A percentile compares a stretch with the other conserved stretches of the same genome.
phyloP scores from a whole-genome alignment of 768 basidiomycete genomes.

The Phylloporus arenicola region DNA sequence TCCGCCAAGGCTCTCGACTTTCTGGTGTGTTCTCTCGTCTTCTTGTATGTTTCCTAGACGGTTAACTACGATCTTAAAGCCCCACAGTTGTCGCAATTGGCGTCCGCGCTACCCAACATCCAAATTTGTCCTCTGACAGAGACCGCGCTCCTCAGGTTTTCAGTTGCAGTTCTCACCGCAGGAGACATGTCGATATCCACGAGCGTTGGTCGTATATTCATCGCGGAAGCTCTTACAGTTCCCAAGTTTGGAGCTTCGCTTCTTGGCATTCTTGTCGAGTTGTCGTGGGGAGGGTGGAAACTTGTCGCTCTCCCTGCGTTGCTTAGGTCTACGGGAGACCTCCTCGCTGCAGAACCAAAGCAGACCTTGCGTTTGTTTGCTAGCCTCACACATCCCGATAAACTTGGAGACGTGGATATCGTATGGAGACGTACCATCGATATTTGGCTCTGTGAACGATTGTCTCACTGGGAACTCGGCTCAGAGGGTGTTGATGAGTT shows the following conservation, averaged over 20 bases:
- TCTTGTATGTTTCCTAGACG: slow-evolving; percentile 1
- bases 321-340: slow-evolving; percentile 43
- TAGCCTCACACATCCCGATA: slow-evolving; percentile 41
- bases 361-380: slow-evolving; percentile 47
- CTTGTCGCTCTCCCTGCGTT: slow-evolving; percentile 56
- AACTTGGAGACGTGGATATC: slow-evolving; percentile 51
- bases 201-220: slow-evolving; percentile 45
- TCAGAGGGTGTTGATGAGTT: slow-evolving; percentile 47
- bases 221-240: slow-evolving; percentile 20
- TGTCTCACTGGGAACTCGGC: slow-evolving; percentile 38
- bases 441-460: slow-evolving; percentile 40
- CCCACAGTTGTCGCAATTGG: slow-evolving; percentile 34
- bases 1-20: slow-evolving; percentile 68
- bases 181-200: slow-evolving; percentile 38
- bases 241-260: slow-evolving; percentile 48
- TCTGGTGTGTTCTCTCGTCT: slow-evolving; percentile 40
- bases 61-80: slow-evolving; percentile 18
- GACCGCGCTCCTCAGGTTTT: slow-evolving; percentile 29
- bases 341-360: slow-evolving; percentile 42
- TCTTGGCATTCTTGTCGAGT: slow-evolving; percentile 55
- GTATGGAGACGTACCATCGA: slow-evolving; percentile 56
- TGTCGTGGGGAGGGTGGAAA: slow-evolving; percentile 77
- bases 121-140: slow-evolving; percentile 25
- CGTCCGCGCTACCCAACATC: slow-evolving; percentile 27
- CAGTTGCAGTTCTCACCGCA: slow-evolving; percentile 34